Evolutionary conservation across 2,329 filamentous ascomycete species (phyloP).

Genomic region (Colletotrichum siamense): DNA sequence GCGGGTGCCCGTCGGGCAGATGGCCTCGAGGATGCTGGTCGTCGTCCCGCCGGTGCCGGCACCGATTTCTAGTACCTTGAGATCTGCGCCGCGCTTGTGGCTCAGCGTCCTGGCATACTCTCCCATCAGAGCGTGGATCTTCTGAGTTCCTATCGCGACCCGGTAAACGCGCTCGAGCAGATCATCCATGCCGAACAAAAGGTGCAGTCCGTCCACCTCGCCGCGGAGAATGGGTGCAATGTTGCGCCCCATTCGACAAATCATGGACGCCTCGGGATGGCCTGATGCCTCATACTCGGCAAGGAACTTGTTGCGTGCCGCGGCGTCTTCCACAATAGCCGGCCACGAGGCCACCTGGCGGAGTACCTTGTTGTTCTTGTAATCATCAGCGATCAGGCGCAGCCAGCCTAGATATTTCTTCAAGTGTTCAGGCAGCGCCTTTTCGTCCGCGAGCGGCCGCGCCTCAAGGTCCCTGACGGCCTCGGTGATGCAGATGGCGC

Average conservation of each 20-base stretch:
- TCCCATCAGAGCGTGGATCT: neutral
- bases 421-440: neutral
- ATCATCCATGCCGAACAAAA: neutral
- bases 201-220: neutral
- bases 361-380: neutral
- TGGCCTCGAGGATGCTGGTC: neutral
- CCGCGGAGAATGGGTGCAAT: neutral
- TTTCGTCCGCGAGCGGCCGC: neutral
- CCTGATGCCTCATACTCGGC: neutral
- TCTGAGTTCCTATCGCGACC: neutral
- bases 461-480: neutral
- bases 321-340: neutral
- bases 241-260: neutral
- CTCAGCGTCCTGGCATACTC: neutral
- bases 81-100: neutral
- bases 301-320: neutral
- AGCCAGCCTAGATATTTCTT: neutral
- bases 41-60: neutral
- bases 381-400: neutral
- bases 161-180: constrained; percentile 1
- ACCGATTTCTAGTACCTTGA: neutral
- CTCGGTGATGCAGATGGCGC: neutral
- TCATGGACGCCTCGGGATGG: neutral
- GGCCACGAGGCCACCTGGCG: neutral
- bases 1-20: neutral